These are phyloP conservation scores for Danielia reshetovae DNA, from an alignment of 805 yeast genomes.

Conservation along the genomic window DNA sequence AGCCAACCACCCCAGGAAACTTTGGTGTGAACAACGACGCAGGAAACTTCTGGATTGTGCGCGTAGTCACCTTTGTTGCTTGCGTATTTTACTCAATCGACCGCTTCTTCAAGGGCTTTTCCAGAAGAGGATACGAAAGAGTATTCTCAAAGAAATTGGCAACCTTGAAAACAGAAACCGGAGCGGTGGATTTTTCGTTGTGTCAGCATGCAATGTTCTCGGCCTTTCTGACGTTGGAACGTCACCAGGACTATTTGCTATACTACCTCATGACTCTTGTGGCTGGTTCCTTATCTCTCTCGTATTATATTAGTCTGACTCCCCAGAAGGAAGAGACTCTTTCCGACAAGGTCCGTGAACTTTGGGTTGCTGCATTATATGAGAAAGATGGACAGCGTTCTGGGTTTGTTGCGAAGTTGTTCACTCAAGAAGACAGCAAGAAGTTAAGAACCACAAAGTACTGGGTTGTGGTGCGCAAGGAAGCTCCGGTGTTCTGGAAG, in stretches of 20 bases:
- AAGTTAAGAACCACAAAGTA: no score
- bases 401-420: no score
- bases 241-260: conserved; percentile 5
- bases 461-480: no score
- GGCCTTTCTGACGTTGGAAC: conserved; percentile 3
- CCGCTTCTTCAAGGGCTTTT: neutral
- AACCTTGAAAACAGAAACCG: neutral
- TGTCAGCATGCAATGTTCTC: neutral
- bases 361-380: no score
- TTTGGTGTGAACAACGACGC: neutral
- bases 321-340: no score
- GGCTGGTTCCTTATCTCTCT: neutral
- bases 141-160: neutral
- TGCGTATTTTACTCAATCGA: neutral
- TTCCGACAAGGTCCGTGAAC: no score
- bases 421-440: no score
- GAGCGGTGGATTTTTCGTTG: neutral
- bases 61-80: neutral
- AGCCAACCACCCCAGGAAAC: neutral
- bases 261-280: conserved; percentile 1
- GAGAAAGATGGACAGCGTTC: no score
- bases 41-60: neutral
- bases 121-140: neutral
- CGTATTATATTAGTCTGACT: neutral
- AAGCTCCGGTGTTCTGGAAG: no score